Evolutionary conservation across 495 filamentous ascomycete genomes (phyloP), one percentile per base, ranked within the genome.

Genomic region (Aspergillus cavernicola): DNA sequence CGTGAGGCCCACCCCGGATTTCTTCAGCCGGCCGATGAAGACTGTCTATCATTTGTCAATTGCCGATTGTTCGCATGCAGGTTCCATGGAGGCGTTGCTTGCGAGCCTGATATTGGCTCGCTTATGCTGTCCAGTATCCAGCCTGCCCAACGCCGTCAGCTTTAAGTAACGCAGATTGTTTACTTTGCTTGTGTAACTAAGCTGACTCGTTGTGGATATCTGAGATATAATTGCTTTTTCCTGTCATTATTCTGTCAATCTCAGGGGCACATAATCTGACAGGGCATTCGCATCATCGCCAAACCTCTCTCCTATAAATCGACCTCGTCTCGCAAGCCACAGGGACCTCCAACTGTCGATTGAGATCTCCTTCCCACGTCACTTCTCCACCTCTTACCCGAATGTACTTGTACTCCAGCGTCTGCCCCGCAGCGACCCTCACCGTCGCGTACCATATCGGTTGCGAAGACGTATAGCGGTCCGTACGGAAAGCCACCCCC

Each of bases 391-490:
- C 75, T 3, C 67, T 62, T 29, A 84, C 70, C 7, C 77, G 76
- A 52, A 89, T 80, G 58, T 80, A 91, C 69, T 89, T 90, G 61
- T 89, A 89, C 64, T 84, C 55, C 24, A 90, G 72, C 6, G 55
- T 60, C 37, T 69, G 66, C 1, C 85, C 83, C 0, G 76, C 75
- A 0, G 75, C 63, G 2, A 88, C 56, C 2, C 60, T 65, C 4
- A 85, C 55, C 0, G 77, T 78, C 1, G 64, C 77, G 38, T 51
- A 75, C 85, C 85, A 89, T 9, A 84, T 50, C 2, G 80, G 79
- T 56, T 86, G 74, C 50, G 57, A 74, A 8, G 52, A 53, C 2
- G 79, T 81, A 56, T 88, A 89, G 5, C 69, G 48, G 19, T 59
- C 63, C 2, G 85, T 76, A 26, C 68, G 76, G 18, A 89, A 67